A percentile compares a stretch with the other conserved stretches of the same genome.
These are phyloP conservation scores for Trichoderma sp. DNA, from an alignment of 2,329 filamentous ascomycete genomes.

Conservation along the genomic window DNA sequence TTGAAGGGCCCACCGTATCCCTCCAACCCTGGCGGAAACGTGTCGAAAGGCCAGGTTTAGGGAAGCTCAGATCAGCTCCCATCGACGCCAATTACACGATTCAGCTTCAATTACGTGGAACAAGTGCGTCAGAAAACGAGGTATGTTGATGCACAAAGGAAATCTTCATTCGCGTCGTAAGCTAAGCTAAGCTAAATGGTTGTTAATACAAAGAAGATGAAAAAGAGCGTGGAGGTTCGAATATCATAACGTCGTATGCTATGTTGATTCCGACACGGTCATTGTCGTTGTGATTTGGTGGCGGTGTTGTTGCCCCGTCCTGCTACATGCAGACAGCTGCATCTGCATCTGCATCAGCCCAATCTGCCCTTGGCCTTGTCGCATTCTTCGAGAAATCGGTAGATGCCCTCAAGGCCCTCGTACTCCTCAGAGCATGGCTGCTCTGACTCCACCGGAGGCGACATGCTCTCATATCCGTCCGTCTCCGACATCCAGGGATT, in stretches of 20 bases:
- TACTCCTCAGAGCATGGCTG: conserved; percentile 52
- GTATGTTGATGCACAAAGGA: conserved; percentile 12
- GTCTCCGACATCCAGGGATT: conserved; percentile 54
- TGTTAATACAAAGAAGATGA: conserved; percentile 24
- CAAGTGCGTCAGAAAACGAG: background rate
- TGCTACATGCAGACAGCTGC: background rate
- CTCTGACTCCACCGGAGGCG: conserved; percentile 50
- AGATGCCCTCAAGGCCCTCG: conserved; percentile 60
- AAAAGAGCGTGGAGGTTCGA: conserved; percentile 26
- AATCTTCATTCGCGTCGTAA: conserved; percentile 20
- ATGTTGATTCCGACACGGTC: conserved; percentile 10
- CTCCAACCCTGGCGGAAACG: background rate
- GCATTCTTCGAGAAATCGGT: conserved; percentile 61
- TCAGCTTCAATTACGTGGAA: too few relatives aligned
- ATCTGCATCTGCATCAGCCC: conserved; percentile 31
- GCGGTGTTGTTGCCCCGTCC: background rate
- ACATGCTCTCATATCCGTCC: conserved; percentile 55
- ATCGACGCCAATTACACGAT: background rate
- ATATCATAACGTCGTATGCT: conserved; percentile 13
- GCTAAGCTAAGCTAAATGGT: conserved; percentile 22
- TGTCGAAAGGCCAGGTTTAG: conserved; percentile 18
- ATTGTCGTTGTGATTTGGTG: background rate
- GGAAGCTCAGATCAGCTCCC: background rate
- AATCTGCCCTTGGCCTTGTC: conserved; percentile 48
- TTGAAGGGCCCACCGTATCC: conserved; percentile 29